These are phyloP conservation scores for Plasmodium cynomolgi DNA, from an alignment of 169 alveolate species.

Conservation along the genomic window DNA sequence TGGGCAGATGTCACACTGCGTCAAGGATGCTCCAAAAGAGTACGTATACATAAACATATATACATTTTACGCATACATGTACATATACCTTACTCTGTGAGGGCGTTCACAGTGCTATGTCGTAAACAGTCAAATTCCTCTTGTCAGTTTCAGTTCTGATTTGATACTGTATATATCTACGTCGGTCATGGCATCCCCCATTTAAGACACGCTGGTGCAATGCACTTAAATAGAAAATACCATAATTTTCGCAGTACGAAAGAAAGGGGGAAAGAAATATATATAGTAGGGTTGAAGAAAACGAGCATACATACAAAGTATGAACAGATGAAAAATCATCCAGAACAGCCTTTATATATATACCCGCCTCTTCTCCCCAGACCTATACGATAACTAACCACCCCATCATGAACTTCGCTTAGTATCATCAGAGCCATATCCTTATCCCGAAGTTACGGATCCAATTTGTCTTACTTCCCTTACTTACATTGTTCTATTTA, in stretches of 20 bases:
- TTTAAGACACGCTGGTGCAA: neutral
- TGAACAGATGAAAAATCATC: neutral
- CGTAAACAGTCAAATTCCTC: conserved; percentile 94
- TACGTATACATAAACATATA: neutral
- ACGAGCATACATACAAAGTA: neutral
- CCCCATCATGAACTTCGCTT: conserved; percentile 78
- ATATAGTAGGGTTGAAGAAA: neutral
- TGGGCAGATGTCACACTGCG: conserved; percentile 96
- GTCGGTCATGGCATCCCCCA: conserved; percentile 63
- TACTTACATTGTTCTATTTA: conserved; percentile 92
- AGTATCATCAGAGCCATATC: conserved; percentile 94
- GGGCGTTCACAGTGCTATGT: conserved; percentile 94
- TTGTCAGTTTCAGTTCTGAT: conserved; percentile 94
- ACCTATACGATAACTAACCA: neutral
- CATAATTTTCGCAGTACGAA: neutral
- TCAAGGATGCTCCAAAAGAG: conserved; percentile 73
- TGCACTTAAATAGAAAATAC: neutral
- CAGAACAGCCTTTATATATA: neutral
- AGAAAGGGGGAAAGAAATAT: neutral
- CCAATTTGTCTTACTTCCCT: conserved; percentile 94
- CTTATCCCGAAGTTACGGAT: conserved; percentile 94
- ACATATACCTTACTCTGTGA: conserved; percentile 79
- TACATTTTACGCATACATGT: neutral
- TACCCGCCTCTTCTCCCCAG: neutral
- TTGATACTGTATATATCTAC: conserved; percentile 79